Conservation (phyloP, 768 basidiomycete species). For the Macrolepiota albuminosa region DNA sequence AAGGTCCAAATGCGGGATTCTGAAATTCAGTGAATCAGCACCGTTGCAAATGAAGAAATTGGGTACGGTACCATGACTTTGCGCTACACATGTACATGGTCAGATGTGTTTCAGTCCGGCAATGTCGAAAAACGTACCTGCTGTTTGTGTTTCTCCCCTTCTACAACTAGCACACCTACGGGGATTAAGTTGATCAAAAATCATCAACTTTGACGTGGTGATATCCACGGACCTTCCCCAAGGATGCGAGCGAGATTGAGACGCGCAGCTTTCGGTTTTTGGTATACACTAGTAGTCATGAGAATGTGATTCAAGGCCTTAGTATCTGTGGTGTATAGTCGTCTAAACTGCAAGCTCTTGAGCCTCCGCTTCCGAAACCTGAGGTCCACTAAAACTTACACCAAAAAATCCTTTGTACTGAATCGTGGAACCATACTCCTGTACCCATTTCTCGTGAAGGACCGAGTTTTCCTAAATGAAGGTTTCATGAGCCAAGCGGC, state of each 20-base stretch:
- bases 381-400: conserved; percentile 23
- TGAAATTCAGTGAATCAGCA: conserved; percentile 10
- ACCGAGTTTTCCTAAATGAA: conserved; percentile 29
- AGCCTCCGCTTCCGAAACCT: conserved; percentile 47
- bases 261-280: conserved; percentile 44
- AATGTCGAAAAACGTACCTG: conserved; percentile 25
- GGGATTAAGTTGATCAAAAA: neutral
- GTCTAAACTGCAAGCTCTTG: conserved; percentile 25
- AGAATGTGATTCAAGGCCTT: conserved; percentile 64
- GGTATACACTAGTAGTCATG: conserved; percentile 48
- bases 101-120: neutral
- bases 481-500: neutral
- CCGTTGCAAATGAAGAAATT: conserved; percentile 8
- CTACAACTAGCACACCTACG: conserved; percentile 48
- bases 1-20: conserved; percentile 66
- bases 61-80: conserved; percentile 36
- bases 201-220: too few relatives aligned
- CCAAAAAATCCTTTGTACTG: conserved; percentile 29
- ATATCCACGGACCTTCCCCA: conserved; percentile 29
- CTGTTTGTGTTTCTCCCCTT: conserved; percentile 42
- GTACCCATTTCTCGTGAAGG: conserved; percentile 16
- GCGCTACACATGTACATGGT: conserved; percentile 23
- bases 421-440: conserved; percentile 15
- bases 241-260: conserved; percentile 36
- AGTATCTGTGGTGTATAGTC: conserved; percentile 12